Percentiles rank a stretch among this genome's conserved stretches.
These are phyloP conservation scores for Psilocybe mexicana DNA, from an alignment of 1,284 basidiomycete genomes.

Conservation along the genomic window DNA sequence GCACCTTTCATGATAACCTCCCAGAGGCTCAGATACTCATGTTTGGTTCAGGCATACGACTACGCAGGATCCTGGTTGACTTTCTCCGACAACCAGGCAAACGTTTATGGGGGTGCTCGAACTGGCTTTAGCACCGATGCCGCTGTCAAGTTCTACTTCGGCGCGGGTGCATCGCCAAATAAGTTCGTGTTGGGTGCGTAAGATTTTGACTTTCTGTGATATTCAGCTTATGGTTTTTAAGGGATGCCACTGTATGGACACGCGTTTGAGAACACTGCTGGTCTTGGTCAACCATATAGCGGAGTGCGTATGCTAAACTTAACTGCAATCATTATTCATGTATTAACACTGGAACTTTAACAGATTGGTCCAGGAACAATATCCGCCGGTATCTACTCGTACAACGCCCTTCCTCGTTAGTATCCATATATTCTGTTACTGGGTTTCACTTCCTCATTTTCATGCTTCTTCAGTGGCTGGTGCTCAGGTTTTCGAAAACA, in stretches of 20 bases:
- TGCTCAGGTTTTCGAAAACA: constrained; percentile 69
- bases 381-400: constrained; percentile 73
- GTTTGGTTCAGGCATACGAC: constrained; percentile 65
- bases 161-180: constrained; percentile 64
- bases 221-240: constrained; percentile 23
- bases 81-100: constrained; percentile 79
- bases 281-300: constrained; percentile 73
- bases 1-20: constrained; percentile 8
- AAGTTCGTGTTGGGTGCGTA: constrained; percentile 80
- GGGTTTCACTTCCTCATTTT: not conserved
- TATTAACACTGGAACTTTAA: not conserved
- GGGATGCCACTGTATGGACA: constrained; percentile 86
- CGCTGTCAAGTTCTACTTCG: constrained; percentile 68
- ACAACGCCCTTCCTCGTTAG: constrained; percentile 70
- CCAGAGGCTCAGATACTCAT: not conserved
- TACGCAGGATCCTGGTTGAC: constrained; percentile 73
- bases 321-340: too few species aligned
- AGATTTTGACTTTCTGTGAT: not conserved
- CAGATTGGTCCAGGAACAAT: constrained; percentile 76
- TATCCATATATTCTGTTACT: not conserved
- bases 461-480: constrained; percentile 45
- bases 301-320: constrained; percentile 47
- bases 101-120: constrained; percentile 67
- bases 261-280: constrained; percentile 78
- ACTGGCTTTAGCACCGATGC: constrained; percentile 70